A percentile compares a stretch with the other conserved stretches of the same genome.
These are phyloP conservation scores for slime mould (Dictyostelium discoideum) DNA, from an alignment of 78 protist species.

Conservation along the genomic window DNA sequence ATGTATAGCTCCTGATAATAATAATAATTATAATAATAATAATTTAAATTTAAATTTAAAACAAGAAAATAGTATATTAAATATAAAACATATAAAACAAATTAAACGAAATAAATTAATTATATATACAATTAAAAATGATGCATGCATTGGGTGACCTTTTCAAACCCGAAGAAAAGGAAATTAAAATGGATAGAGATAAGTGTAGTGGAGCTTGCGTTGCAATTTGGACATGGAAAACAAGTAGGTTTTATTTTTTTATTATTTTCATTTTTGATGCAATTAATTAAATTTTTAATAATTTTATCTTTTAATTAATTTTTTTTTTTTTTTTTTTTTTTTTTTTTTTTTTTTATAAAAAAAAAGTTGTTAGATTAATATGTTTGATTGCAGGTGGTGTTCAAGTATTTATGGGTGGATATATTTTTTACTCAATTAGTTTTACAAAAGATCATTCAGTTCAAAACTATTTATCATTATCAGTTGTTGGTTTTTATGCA, in stretches of 20 bases:
- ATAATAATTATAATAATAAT: too few relatives aligned
- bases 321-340: not conserved
- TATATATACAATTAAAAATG: conserved; percentile 35
- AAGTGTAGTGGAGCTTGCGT: conserved; percentile 31
- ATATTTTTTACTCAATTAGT: not conserved
- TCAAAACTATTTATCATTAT: conserved; percentile 18
- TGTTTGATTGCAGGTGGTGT: conserved; percentile 34
- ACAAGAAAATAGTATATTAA: not conserved
- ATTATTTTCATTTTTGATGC: too few relatives aligned
- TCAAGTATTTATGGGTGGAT: conserved; percentile 58
- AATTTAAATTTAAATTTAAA: too few relatives aligned
- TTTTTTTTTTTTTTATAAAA: not conserved
- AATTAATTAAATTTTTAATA: too few relatives aligned
- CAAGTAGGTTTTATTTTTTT: conserved; percentile 17
- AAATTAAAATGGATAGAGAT: conserved; percentile 25
- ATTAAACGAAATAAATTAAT: not conserved
- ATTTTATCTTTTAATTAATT: too few relatives aligned
- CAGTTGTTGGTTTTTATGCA: conserved; percentile 44
- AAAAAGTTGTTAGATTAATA: conserved; percentile 34
- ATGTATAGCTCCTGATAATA: not conserved
- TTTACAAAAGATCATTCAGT: conserved; percentile 24
- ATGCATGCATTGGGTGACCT: conserved; percentile 69
- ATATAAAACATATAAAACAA: not conserved
- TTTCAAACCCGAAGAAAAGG: conserved; percentile 50
- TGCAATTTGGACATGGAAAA: conserved; percentile 16